These are phyloP conservation scores for Pseudogymnoascus sp. DNA, from an alignment of 2,329 filamentous ascomycete genomes.

Conservation along the genomic window DNA sequence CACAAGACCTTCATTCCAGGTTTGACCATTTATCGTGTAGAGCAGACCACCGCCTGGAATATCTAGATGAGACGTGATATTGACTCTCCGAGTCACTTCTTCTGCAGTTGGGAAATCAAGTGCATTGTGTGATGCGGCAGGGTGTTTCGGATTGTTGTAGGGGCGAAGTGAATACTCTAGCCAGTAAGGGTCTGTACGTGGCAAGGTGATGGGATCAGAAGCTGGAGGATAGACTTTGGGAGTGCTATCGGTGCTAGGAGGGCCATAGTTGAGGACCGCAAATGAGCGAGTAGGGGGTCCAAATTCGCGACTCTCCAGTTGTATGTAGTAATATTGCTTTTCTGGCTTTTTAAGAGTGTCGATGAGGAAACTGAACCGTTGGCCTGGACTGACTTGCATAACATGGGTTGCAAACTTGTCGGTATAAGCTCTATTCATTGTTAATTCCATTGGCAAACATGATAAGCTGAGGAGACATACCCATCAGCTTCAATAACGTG, in stretches of 20 bases:
- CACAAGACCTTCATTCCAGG: slow-evolving; percentile 29
- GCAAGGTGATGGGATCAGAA: slow-evolving; percentile 20
- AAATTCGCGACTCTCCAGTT: slow-evolving; percentile 38
- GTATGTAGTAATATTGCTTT: slow-evolving; percentile 34
- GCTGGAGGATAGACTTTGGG: slow-evolving; percentile 18
- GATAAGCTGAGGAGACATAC: slow-evolving; percentile 16
- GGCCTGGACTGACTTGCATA: slow-evolving; percentile 41
- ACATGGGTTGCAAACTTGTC: slow-evolving; percentile 31
- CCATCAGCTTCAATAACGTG: slow-evolving; percentile 55
- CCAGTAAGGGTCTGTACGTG: slow-evolving; percentile 22
- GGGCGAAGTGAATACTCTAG: slow-evolving; percentile 31
- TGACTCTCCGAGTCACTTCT: slow-evolving; percentile 32
- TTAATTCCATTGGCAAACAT: slow-evolving; percentile 14
- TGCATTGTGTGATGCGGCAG: slow-evolving; percentile 6
- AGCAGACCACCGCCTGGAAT: neutral
- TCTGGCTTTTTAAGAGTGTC: slow-evolving; percentile 32
- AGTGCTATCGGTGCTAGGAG: neutral
- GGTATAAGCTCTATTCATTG: slow-evolving; percentile 31
- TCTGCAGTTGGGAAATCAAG: slow-evolving; percentile 24
- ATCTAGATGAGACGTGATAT: slow-evolving; percentile 25
- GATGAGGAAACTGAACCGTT: slow-evolving; percentile 43
- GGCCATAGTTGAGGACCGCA: slow-evolving; percentile 34
- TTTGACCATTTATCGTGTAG: slow-evolving; percentile 28
- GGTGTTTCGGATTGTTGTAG: neutral
- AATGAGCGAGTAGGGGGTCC: slow-evolving; percentile 33